Evolutionary conservation across 2,329 filamentous ascomycete species (phyloP), one percentile per base, ranked within the genome.

Genomic region (Diaporthe citri): DNA sequence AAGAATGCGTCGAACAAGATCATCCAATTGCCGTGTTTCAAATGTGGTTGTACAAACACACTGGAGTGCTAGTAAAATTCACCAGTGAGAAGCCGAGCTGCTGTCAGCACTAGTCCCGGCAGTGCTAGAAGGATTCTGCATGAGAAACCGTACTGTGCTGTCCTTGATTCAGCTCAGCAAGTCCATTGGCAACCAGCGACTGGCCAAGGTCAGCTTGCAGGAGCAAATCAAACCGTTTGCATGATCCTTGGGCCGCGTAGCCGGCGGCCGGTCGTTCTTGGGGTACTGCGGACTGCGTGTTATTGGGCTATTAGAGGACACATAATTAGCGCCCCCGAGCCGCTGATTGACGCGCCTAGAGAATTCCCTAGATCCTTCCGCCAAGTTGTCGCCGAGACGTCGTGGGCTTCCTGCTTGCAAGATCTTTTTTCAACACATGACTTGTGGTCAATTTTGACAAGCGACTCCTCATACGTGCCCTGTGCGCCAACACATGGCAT

Each of bases 61-160:
- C 25, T 12, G 13, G 20, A 66, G 43, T 66, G 6, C 12, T 36
- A 5, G 1, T 36, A 9, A 22, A 36, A n/a, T 10, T 51, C 62
- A 46, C 15, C 36, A 17, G 3, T 15, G 8, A 22, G 7, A 34
- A 7, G 20, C 43, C 28, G 13, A 36, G 28, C 12, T 7, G 22
- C 43, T 4, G 62, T 51, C 43, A 51, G 20, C 43, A 51, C 43
- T 51, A 66, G 25, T 17, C 2, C 9, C 43, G 20, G 60, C 62
- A 66, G 62, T 51, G 62, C 31, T 28, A 51, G 62, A 66, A 66
- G 62, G 62, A 66, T 66, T 36, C 62, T 25, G 62, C 43, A 20
- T 8, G 20, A 25, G n/a, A 36, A 51, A 0, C 7, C 13, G 17
- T 66, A 66, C 62, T 66, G 62, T 66, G 20, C 34, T 62, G 31